Conservation (phyloP, 805 yeast genomes). For the Metschnikowia reukaufii region DNA sequence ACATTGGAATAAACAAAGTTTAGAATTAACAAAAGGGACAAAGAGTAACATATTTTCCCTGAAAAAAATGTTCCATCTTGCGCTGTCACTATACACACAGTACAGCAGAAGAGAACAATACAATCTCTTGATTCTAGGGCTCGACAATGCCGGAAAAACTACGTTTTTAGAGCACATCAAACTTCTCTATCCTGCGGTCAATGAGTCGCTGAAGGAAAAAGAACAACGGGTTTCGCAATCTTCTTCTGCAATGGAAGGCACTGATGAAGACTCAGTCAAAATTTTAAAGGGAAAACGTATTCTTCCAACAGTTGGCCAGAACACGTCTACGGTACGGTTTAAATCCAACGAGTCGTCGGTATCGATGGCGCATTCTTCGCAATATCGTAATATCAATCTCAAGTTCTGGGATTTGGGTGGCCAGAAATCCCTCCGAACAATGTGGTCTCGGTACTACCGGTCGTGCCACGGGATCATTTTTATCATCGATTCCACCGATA, state of each 20-base stretch:
- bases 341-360: constrained; percentile 32
- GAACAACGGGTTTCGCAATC: constrained; percentile 14
- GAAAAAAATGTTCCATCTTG: constrained; percentile 41
- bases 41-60: background rate
- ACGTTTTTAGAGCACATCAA: constrained; percentile 42
- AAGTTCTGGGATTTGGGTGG: constrained; percentile 98
- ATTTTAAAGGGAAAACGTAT: constrained; percentile 54
- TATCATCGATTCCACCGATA: constrained; percentile 89
- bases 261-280: constrained; percentile 22
- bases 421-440: constrained; percentile 74
- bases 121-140: constrained; percentile 69
- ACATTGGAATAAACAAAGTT: background rate
- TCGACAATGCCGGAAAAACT: constrained; percentile 96
- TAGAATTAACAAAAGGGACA: background rate
- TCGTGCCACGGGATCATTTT: constrained; percentile 91
- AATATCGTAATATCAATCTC: constrained; percentile 48
- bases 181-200: constrained; percentile 35
- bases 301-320: constrained; percentile 94
- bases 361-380: constrained; percentile 33
- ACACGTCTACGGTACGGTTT: constrained; percentile 49
- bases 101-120: constrained; percentile 48
- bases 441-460: constrained; percentile 86
- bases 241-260: constrained; percentile 17
- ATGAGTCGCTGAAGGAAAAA: constrained; percentile 20
- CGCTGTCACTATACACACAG: constrained; percentile 45